A percentile compares a stretch with the other conserved stretches of the same genome.
Evolutionary conservation across 2,329 filamentous ascomycete genomes (phyloP).

Genomic region (Penicillium sp.): DNA sequence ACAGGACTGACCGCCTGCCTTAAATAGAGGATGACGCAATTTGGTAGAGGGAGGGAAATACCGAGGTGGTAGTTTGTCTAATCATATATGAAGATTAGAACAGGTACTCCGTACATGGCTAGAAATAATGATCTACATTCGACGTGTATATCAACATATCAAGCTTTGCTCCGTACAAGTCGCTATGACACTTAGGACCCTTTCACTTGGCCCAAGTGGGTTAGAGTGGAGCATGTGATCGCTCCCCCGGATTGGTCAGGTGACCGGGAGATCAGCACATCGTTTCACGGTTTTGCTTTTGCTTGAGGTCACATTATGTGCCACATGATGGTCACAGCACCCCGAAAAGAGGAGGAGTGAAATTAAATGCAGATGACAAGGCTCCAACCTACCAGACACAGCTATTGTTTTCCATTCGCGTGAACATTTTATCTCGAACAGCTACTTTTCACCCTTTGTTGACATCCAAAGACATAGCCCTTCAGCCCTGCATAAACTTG

Average conservation of each 20-base stretch:
- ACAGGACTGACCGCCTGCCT: constrained; percentile 8
- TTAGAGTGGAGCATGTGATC: constrained; percentile 11
- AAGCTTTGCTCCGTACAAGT: not conserved
- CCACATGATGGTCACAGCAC: constrained; percentile 13
- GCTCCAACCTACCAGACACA: constrained; percentile 17
- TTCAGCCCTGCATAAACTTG: constrained; percentile 14
- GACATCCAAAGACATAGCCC: not conserved
- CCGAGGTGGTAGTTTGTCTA: not conserved
- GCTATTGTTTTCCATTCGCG: not conserved
- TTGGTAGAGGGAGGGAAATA: not conserved
- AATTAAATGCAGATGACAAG: not conserved
- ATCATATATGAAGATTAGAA: not conserved
- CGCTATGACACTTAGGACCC: not conserved
- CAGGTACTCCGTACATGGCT: not conserved
- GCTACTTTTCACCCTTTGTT: not conserved
- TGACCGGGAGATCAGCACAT: constrained; percentile 4
- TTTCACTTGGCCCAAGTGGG: constrained; percentile 1
- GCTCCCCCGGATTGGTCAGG: constrained; percentile 10
- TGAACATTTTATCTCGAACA: not conserved
- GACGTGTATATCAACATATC: not conserved
- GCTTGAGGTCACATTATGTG: not conserved
- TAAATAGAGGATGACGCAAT: constrained; percentile 2
- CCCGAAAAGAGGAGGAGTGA: not conserved
- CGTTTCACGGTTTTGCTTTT: constrained; percentile 2
- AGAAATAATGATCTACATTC: not conserved